Evolutionary conservation across 179 eudicot genomes (phyloP), one percentile per base, ranked within the genome.

Genomic region (Beta lomatogona): DNA sequence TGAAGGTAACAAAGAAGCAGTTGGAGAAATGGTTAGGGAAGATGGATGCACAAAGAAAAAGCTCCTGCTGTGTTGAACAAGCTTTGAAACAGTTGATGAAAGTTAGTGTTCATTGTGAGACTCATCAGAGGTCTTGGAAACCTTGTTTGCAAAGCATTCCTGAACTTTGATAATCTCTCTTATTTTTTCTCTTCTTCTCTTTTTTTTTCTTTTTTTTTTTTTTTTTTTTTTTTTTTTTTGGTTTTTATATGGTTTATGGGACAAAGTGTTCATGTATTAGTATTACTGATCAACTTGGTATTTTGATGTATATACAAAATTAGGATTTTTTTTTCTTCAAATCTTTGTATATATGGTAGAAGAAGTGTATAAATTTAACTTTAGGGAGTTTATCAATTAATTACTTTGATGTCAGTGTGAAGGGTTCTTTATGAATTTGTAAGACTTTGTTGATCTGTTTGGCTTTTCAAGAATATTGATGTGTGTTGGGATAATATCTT

Each of bases 61-160:
- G 87, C 16, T 25, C 28, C 28, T 18, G 85, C 67, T 75, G 90
- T 3, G 82, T 85, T 36, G 75, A 89, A 14, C 80, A 87, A 58
- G 82, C 85, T 71, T 73, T 91, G 66, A 78, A 53, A 7, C 79
- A 85, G 64, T 64, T 91, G 83, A 83, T 87, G 69, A 82, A 84
- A 70, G 81, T 59, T 60, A 77, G 86, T 80, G 85, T 79, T 58
- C 59, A 68, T 50, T 81, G 74, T 63, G 85, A 89, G 71, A 58
- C 82, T 4, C 77, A 85, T 77, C 88, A 77, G 9, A 80, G 82
- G 31, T 77, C 86, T 16, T 89, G 92, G 91, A 87, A 83, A 76
- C 92, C 92, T 9, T 83, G 75, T 9, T 75, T 91, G 64, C 88
- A 87, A n/a, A 89, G 82, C 68, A 91, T 91, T 44, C 87, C 82